Evolutionary conservation across 176 grass and related monocot species (phyloP), one percentile per base, ranked within the genome.

Genomic region (Chloris gayana): DNA sequence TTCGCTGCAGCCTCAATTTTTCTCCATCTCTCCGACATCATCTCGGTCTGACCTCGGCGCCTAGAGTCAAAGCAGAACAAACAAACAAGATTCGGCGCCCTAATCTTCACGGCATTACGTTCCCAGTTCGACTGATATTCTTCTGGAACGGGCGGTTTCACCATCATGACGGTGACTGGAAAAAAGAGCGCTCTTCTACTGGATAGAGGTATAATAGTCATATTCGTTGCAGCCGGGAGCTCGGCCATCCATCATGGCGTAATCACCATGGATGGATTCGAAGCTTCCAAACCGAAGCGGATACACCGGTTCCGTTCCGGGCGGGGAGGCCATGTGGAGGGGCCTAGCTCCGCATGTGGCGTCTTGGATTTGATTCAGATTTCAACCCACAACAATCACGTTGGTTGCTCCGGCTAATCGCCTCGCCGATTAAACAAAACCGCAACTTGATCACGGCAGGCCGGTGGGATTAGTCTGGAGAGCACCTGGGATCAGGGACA

Each of bases 401-500:
- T 41, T 51, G 74, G 32, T 50, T 6, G 54, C 83, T 14, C 7
- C 35, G 18, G 18, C 45, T 27, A 57, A 57, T 27, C 25, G 57
- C 35, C 7, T 46, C 54, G 8, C 32, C 15, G 57, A 29, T 71
- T 29, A 47, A 6, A 6, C 5, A 67, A 66, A 11, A 21, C 8
- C 33, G 8, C 64, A 39, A 67, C 0, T 67, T 67, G 64, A 47
- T 64, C 29, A 14, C 61, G 58, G 57, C 59, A 25, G 6, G 27
- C 33, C 5, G 49, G 47, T 61, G 14, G 54, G 19, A 72, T 54
- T 66, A 69, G 17, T 19, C 0, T 2, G 1, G 9, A 7, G 31
- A 51, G 65, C 86, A 66, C 74, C 86, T 88, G 86, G 85, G 54
- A 87, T 73, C 6, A 72, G 80, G 74, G 80, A 35, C 79, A 63